Percentiles rank a stretch among this genome's conserved stretches.
Conservation (phyloP, 176 grass and related monocot genomes). For the Zea luxurians region DNA sequence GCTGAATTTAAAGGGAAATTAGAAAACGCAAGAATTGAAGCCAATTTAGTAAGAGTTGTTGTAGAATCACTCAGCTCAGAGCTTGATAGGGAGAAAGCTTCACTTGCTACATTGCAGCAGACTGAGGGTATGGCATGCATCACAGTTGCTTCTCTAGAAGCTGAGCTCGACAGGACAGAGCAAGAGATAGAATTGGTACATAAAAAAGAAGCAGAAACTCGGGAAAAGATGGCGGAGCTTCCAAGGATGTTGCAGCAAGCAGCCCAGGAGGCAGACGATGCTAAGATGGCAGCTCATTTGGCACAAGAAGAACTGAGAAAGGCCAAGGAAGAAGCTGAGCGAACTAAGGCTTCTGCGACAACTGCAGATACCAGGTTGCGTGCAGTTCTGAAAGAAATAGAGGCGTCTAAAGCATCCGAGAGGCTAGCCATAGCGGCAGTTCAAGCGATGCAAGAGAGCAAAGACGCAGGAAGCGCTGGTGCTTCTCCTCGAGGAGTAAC, state of each 20-base stretch:
- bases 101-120: constrained; percentile 75
- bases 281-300: constrained; percentile 59
- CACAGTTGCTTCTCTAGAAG: constrained; percentile 79
- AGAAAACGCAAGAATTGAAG: constrained; percentile 59
- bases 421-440: constrained; percentile 62
- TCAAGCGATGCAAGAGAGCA: constrained; percentile 81
- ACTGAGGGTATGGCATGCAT: constrained; percentile 84
- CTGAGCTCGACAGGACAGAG: constrained; percentile 70
- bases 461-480: constrained; percentile 46
- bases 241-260: constrained; percentile 84
- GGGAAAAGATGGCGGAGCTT: constrained; percentile 69
- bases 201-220: constrained; percentile 61
- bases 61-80: constrained; percentile 57
- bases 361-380: constrained; percentile 66
- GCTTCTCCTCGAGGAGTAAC: constrained; percentile 65
- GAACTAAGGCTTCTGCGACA: constrained; percentile 61
- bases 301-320: constrained; percentile 77
- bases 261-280: constrained; percentile 71
- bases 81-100: constrained; percentile 64
- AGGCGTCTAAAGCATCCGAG: constrained; percentile 74
- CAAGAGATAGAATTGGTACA: constrained; percentile 66
- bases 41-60: constrained; percentile 52
- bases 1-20: constrained; percentile 60
- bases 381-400: constrained; percentile 84
- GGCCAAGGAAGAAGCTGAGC: constrained; percentile 72